These are phyloP conservation scores for Podaxis rugospora DNA, from an alignment of 768 basidiomycete species.

Conservation along the genomic window DNA sequence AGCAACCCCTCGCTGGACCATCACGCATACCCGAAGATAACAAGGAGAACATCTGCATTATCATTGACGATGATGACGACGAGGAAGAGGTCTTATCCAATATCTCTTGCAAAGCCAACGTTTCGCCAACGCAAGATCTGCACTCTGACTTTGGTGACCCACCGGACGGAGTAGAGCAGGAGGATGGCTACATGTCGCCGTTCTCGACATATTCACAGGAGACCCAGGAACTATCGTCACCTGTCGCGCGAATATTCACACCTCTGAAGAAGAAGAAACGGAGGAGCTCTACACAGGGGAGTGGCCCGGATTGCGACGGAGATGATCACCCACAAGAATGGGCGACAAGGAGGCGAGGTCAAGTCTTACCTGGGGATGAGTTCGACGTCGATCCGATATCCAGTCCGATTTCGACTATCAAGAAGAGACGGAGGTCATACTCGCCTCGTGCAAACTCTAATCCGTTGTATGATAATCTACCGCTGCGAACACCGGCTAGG, in stretches of 20 bases:
- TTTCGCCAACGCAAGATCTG: slow-evolving; percentile 26
- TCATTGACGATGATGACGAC: slow-evolving; percentile 26
- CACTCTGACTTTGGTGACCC: slow-evolving; percentile 36
- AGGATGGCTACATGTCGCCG: slow-evolving; percentile 83
- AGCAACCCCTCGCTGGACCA: slow-evolving; percentile 24
- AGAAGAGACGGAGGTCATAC: slow-evolving; percentile 13
- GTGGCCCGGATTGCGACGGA: background rate
- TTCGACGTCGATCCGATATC: slow-evolving; percentile 23
- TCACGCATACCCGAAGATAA: slow-evolving; percentile 28
- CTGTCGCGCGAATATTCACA: slow-evolving; percentile 29
- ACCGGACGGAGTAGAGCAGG: slow-evolving; percentile 55
- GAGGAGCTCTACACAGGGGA: slow-evolving; percentile 2
- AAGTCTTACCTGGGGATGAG: slow-evolving; percentile 13
- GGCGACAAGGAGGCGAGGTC: background rate
- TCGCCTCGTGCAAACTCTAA: background rate
- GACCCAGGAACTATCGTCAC: slow-evolving; percentile 66
- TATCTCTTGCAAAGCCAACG: slow-evolving; percentile 19
- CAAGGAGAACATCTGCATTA: slow-evolving; percentile 40
- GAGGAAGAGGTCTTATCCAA: slow-evolving; percentile 16
- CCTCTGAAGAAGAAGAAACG: slow-evolving; percentile 13
- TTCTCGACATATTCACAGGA: slow-evolving; percentile 50
- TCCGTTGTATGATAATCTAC: background rate
- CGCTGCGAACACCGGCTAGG: slow-evolving; percentile 1
- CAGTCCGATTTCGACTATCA: slow-evolving; percentile 23
- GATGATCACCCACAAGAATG: background rate